Percentiles rank a stretch among this genome's conserved stretches.
phyloP scores from a whole-genome alignment of 805 yeast species.

The Ogataea paraovalis region DNA sequence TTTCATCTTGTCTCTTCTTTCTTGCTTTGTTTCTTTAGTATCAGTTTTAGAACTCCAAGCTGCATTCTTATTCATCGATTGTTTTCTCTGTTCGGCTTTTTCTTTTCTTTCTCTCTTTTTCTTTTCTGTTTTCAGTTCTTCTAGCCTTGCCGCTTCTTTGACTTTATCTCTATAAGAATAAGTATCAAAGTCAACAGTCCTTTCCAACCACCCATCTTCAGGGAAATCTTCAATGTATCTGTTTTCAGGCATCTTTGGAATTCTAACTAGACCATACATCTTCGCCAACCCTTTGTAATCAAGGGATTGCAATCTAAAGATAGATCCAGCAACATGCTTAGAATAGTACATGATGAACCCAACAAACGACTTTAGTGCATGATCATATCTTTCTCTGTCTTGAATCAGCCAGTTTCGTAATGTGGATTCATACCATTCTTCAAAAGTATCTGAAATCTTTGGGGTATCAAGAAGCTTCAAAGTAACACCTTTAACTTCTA shows the following conservation, averaged over 20 bases:
- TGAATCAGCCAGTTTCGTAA: conserved; percentile 53
- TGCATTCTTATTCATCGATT: conserved; percentile 47
- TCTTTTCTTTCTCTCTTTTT: conserved; percentile 33
- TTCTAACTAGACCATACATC: conserved; percentile 73
- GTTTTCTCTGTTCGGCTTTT: conserved; percentile 41
- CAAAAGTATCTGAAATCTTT: conserved; percentile 11
- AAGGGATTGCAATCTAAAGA: conserved; percentile 68
- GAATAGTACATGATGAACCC: conserved; percentile 80
- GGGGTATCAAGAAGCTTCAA: conserved; percentile 39
- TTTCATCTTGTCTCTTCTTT: conserved; percentile 65
- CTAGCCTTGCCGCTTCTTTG: conserved; percentile 60
- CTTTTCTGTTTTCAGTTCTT: conserved; percentile 47
- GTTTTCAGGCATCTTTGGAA: conserved; percentile 95
- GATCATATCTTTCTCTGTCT: conserved; percentile 81
- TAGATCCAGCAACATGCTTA: conserved; percentile 84
- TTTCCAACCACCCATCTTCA: conserved; percentile 69
- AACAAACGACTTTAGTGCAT: conserved; percentile 74
- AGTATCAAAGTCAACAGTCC: conserved; percentile 60
- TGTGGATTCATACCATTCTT: conserved; percentile 28
- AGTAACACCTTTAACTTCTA: conserved; percentile 64
- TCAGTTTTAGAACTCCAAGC: conserved; percentile 79
- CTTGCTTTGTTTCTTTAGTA: conserved; percentile 55
- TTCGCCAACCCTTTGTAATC: conserved; percentile 71
- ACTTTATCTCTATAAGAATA: conserved; percentile 60
- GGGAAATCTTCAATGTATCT: conserved; percentile 51